Percentiles rank a stretch among this genome's conserved stretches.
Conservation (phyloP, 2,329 filamentous ascomycete species). For the Cercospora sp. region DNA sequence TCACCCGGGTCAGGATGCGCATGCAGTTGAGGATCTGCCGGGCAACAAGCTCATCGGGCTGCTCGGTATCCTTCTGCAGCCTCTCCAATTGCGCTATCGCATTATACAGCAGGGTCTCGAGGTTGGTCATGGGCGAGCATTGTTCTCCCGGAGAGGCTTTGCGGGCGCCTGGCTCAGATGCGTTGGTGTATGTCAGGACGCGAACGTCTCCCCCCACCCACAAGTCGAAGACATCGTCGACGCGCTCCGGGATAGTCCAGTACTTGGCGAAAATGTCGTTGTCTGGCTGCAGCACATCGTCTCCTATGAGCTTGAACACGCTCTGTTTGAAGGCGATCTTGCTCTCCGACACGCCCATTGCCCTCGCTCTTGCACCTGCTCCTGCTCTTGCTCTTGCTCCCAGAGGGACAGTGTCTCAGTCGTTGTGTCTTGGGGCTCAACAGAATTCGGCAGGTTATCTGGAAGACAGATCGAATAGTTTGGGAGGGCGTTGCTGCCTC, state of each 20-base stretch:
- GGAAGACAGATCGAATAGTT: not conserved
- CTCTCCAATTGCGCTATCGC: conserved; percentile 32
- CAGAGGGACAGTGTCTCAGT: too few relatives aligned
- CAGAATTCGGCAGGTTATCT: not conserved
- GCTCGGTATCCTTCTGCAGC: conserved; percentile 27
- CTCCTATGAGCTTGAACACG: conserved; percentile 94
- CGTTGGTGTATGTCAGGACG: conserved; percentile 33
- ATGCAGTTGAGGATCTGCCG: conserved; percentile 93
- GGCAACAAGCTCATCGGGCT: conserved; percentile 65
- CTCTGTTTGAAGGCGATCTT: conserved; percentile 99
- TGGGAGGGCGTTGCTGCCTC: not conserved
- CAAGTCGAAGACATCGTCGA: conserved; percentile 94
- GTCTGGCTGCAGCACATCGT: conserved; percentile 80
- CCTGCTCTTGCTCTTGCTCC: not conserved
- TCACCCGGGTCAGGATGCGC: conserved; percentile 80
- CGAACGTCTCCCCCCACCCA: conserved; percentile 68
- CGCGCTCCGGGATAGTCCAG: conserved; percentile 84
- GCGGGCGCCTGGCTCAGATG: conserved; percentile 36
- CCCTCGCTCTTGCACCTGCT: not conserved
- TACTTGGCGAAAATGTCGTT: conserved; percentile 93
- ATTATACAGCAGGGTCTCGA: conserved; percentile 39
- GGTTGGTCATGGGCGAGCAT: conserved; percentile 36
- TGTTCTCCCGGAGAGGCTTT: conserved; percentile 11
- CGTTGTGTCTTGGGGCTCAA: too few relatives aligned
- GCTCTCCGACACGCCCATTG: conserved; percentile 96